Conservation (phyloP, 2,329 filamentous ascomycete species). For the Diaporthe ilicicola region DNA sequence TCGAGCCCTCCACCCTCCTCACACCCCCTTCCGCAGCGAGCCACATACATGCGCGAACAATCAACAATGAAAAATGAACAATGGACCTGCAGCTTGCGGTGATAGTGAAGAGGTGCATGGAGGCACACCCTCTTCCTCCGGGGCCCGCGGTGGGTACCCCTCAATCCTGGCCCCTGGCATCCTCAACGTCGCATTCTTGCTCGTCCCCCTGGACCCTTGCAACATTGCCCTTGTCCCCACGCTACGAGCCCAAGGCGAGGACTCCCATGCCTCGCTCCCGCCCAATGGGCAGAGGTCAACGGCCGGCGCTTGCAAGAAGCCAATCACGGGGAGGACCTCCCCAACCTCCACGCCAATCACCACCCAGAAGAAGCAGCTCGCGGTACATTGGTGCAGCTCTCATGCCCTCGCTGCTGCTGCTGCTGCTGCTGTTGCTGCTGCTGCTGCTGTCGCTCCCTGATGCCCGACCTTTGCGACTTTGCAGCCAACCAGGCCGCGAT, state of each 20-base stretch:
- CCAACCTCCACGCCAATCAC: conserved; percentile 30
- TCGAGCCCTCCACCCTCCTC: neutral
- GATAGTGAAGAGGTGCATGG: conserved; percentile 33
- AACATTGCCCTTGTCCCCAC: conserved; percentile 24
- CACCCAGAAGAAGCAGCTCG: conserved; percentile 25
- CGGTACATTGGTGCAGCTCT: conserved; percentile 22
- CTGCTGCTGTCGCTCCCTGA: conserved; percentile 25
- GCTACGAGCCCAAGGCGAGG: conserved; percentile 24
- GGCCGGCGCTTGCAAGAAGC: conserved; percentile 31
- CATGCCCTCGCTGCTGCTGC: conserved; percentile 16
- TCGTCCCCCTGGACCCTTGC: conserved; percentile 22
- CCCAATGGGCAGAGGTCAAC: conserved; percentile 27
- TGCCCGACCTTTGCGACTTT: conserved; percentile 27
- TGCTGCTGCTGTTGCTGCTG: conserved; percentile 11
- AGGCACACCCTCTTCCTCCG: conserved; percentile 30
- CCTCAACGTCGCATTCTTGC: conserved; percentile 27
- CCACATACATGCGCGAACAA: conserved; percentile 3
- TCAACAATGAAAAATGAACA: conserved; percentile 6
- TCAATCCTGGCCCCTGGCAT: conserved; percentile 24
- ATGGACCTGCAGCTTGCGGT: conserved; percentile 24
- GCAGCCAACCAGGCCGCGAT: conserved; percentile 44
- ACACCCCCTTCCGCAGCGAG: conserved; percentile 2
- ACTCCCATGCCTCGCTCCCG: conserved; percentile 26
- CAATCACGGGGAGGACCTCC: conserved; percentile 21
- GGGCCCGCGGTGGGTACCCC: conserved; percentile 29